Evolutionary conservation across 306 rosid species (phyloP).

Genomic region (Vigna angularis): DNA sequence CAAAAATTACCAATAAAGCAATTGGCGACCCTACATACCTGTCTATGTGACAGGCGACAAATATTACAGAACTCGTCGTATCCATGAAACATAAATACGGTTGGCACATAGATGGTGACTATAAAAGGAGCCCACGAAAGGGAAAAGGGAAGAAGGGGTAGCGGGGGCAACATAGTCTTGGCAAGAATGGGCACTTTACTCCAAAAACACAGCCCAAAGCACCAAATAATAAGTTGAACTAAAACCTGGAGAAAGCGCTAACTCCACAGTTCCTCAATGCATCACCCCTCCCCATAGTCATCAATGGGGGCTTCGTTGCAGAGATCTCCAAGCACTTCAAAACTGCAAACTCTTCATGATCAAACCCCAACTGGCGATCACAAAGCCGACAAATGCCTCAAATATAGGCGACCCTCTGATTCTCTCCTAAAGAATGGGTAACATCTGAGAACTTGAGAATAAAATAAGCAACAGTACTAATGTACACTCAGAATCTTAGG

Average conservation of each 20-base stretch:
- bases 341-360: slow-evolving; percentile 48
- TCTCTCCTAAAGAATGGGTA: slow-evolving; percentile 57
- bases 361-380: slow-evolving; percentile 46
- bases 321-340: slow-evolving; percentile 55
- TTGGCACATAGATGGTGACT: slow-evolving; percentile 5
- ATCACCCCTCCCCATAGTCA: slow-evolving; percentile 35
- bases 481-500: slow-evolving; percentile 52
- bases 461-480: slow-evolving; percentile 39
- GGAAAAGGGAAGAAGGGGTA: neutral
- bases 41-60: slow-evolving; percentile 53
- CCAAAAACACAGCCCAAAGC: slow-evolving; percentile 37
- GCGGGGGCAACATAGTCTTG: slow-evolving; percentile 25
- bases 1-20: slow-evolving; percentile 54
- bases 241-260: slow-evolving; percentile 40
- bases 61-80: slow-evolving; percentile 47
- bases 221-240: slow-evolving; percentile 47
- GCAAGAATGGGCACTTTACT: slow-evolving; percentile 38
- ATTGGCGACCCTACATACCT: slow-evolving; percentile 55
- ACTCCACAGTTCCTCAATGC: slow-evolving; percentile 46
- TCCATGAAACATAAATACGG: slow-evolving; percentile 38
- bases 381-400: slow-evolving; percentile 56
- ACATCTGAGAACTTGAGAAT: slow-evolving; percentile 44
- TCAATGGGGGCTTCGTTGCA: slow-evolving; percentile 46
- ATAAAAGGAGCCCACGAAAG: slow-evolving; percentile 14
- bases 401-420: slow-evolving; percentile 54